Percentiles rank a stretch among this genome's conserved stretches.
phyloP scores from a whole-genome alignment of 345 rosid genomes.

The Aegle marmelos region DNA sequence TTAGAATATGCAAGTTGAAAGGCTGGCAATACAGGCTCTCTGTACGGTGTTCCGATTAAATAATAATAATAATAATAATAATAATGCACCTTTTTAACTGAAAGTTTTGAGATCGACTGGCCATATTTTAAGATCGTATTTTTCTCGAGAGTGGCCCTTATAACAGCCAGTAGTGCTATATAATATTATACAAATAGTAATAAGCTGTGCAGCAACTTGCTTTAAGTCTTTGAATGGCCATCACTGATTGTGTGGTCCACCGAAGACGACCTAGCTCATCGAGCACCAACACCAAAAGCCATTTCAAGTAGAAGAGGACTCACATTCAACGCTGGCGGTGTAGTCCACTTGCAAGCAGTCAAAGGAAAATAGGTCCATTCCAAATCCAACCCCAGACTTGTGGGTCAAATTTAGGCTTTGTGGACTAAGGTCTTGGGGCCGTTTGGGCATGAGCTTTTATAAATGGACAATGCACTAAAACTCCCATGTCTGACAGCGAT shows the following conservation, averaged over 20 bases:
- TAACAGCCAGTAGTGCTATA: no score
- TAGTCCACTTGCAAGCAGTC: no score
- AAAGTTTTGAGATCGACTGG: neutral
- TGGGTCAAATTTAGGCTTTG: neutral
- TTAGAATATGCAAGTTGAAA: constrained; percentile 5
- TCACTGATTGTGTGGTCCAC: neutral
- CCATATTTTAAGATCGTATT: neutral
- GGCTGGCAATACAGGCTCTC: neutral
- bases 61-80: neutral
- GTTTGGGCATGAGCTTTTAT: neutral
- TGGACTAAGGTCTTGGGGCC: neutral
- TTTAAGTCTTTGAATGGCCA: neutral
- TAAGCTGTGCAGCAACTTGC: neutral
- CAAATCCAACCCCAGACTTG: neutral
- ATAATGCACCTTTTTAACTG: neutral
- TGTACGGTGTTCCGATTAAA: neutral
- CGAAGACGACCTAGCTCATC: neutral
- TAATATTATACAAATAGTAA: neutral
- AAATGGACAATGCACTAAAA: neutral
- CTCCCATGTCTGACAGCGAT: neutral
- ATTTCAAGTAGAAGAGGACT: neutral
- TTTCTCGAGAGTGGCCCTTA: neutral
- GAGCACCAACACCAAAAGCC: neutral
- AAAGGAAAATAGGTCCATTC: no score
- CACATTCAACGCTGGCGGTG: neutral